phyloP scores from a whole-genome alignment of 257 asterid genomes.

The Penstemon davidsonii region DNA sequence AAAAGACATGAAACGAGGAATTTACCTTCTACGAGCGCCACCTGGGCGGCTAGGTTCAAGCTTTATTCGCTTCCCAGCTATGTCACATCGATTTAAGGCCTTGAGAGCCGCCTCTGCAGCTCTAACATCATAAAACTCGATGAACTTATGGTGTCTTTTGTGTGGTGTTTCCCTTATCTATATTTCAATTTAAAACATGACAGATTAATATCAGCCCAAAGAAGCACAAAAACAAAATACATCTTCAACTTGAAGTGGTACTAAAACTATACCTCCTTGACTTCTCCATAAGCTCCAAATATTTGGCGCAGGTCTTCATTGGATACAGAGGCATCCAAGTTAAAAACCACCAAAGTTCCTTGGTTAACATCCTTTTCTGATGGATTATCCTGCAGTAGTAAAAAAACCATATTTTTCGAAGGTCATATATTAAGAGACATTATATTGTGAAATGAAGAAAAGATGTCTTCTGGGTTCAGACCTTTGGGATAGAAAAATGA shows the following conservation, averaged over 20 bases:
- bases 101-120: conserved; percentile 85
- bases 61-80: conserved; percentile 87
- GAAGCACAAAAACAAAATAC: not conserved
- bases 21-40: conserved; percentile 83
- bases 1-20: not conserved
- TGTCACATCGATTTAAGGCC: conserved; percentile 71
- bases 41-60: conserved; percentile 93
- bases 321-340: conserved; percentile 93
- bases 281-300: conserved; percentile 81
- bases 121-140: conserved; percentile 80
- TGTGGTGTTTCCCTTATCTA: conserved; percentile 87
- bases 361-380: conserved; percentile 94
- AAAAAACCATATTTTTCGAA: conserved; percentile 14
- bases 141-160: conserved; percentile 73
- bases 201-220: conserved; percentile 8
- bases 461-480: conserved; percentile 15
- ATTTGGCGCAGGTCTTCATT: conserved; percentile 64
- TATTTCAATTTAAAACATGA: conserved; percentile 19
- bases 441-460: not conserved
- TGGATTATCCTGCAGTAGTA: conserved; percentile 69
- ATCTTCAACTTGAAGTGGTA: not conserved
- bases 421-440: conserved; percentile 12
- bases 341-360: conserved; percentile 94
- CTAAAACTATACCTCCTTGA: conserved; percentile 64
- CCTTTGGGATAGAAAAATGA: conserved; percentile 89